Percentiles rank a stretch among this genome's conserved stretches.
These are phyloP conservation scores for Leishmania tarentolae DNA, from an alignment of 208 protist genomes.

Conservation along the genomic window DNA sequence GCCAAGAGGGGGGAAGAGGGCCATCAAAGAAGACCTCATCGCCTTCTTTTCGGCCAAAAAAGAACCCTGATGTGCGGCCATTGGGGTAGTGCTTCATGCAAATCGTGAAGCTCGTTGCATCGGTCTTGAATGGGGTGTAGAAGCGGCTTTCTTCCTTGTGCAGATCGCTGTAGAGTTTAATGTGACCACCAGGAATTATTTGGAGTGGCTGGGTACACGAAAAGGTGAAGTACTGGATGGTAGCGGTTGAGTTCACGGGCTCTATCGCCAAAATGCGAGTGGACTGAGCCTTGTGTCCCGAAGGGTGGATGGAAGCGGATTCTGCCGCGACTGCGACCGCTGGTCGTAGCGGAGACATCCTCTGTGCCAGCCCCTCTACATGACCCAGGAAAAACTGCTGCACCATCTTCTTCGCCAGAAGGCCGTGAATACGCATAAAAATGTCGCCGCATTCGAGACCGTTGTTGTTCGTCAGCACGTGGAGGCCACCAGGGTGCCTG, in stretches of 20 bases:
- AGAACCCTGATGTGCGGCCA: constrained; percentile 42
- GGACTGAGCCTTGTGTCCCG: constrained; percentile 11
- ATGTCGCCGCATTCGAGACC: constrained; percentile 64
- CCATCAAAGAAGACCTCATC: constrained; percentile 56
- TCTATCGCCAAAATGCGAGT: constrained; percentile 36
- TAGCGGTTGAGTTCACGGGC: constrained; percentile 19
- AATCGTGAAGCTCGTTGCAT: constrained; percentile 56
- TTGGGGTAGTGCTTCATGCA: constrained; percentile 54
- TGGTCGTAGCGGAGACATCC: constrained; percentile 23
- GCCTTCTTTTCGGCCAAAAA: constrained; percentile 48
- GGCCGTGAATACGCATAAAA: constrained; percentile 79
- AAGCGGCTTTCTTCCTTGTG: constrained; percentile 24
- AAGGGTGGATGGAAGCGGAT: background rate
- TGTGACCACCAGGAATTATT: constrained; percentile 56
- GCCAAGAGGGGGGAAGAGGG: constrained; percentile 53
- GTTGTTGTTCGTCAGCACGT: constrained; percentile 43
- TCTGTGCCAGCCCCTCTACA: constrained; percentile 8
- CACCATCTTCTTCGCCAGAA: constrained; percentile 37
- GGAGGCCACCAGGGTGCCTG: constrained; percentile 57
- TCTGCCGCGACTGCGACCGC: background rate
- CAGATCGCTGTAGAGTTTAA: constrained; percentile 48
- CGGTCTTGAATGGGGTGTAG: constrained; percentile 60
- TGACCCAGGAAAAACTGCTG: constrained; percentile 51
- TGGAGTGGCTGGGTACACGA: constrained; percentile 36
- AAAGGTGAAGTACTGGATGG: constrained; percentile 49